Conservation (phyloP, 805 yeast genomes). For the Saitoella complicata region DNA sequence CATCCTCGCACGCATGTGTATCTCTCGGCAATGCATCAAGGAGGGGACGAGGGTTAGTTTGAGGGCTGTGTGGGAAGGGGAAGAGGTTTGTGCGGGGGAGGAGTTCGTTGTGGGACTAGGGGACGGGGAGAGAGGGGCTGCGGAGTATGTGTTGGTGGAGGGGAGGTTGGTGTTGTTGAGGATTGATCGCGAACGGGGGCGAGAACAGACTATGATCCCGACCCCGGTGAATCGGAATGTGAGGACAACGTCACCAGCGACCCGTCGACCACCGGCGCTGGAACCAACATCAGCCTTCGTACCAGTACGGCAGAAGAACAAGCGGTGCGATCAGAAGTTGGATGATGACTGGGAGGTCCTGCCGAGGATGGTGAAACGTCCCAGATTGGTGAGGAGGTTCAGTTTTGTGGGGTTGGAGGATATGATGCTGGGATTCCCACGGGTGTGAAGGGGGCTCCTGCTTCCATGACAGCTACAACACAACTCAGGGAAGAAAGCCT, state of each 20-base stretch:
- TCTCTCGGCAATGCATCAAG: slow-evolving; percentile 41
- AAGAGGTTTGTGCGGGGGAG: slow-evolving; percentile 10
- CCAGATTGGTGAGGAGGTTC: slow-evolving; percentile 40
- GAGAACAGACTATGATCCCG: slow-evolving; percentile 15
- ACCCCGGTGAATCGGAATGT: no score
- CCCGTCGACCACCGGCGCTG: no score
- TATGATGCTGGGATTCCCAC: slow-evolving; percentile 92
- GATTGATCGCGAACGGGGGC: slow-evolving; percentile 21
- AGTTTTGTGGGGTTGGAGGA: slow-evolving; percentile 55
- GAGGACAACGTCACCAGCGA: no score
- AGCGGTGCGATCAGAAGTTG: no score
- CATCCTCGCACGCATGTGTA: slow-evolving; percentile 17
- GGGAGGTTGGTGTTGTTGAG: slow-evolving; percentile 14
- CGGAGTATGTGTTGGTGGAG: slow-evolving; percentile 11
- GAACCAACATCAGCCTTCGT: no score
- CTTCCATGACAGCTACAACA: no score
- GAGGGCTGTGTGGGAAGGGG: slow-evolving; percentile 4
- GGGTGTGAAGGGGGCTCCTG: no score
- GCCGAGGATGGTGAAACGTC: slow-evolving; percentile 40
- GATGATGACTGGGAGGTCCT: slow-evolving; percentile 25
- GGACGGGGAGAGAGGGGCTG: slow-evolving; percentile 12
- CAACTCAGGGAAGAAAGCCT: no score
- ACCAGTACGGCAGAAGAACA: no score
- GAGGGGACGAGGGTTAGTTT: slow-evolving; percentile 34
- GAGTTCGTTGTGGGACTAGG: slow-evolving; percentile 10